Percentiles rank a stretch among this genome's conserved stretches.
These are phyloP conservation scores for Lipomyces kockii DNA, from an alignment of 805 yeast species.

Conservation along the genomic window DNA sequence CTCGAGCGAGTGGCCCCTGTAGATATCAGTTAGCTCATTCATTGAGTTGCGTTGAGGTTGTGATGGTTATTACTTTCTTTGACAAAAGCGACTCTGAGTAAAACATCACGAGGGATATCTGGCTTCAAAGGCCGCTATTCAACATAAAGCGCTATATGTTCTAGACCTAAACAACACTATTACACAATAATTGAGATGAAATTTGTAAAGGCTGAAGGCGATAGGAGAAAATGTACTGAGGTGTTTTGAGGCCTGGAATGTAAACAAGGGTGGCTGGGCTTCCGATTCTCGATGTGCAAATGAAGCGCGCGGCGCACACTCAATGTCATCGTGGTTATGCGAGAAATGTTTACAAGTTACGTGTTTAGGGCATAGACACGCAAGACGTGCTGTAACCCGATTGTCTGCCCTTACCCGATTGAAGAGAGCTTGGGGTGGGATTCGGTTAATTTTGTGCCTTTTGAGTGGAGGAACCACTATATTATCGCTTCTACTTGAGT, in stretches of 20 bases:
- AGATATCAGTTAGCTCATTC: neutral
- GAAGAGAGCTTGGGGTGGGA: neutral
- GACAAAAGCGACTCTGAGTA: slow-evolving; percentile 59
- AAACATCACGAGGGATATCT: slow-evolving; percentile 47
- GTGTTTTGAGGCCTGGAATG: neutral
- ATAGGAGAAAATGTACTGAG: neutral
- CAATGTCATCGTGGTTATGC: slow-evolving; percentile 3
- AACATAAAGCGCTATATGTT: neutral
- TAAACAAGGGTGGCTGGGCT: slow-evolving; percentile 4
- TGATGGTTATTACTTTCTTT: slow-evolving; percentile 44
- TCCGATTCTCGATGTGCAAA: neutral
- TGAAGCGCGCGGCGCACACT: neutral
- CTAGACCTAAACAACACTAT: neutral
- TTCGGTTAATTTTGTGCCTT: neutral
- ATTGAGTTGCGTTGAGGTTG: neutral
- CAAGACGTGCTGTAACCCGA: neutral
- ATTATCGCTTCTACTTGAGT: too few species aligned
- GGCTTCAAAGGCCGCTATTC: neutral
- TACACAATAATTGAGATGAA: neutral
- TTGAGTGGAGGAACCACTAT: too few species aligned
- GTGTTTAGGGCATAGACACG: slow-evolving; percentile 5
- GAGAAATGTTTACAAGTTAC: neutral
- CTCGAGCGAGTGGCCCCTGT: slow-evolving; percentile 84
- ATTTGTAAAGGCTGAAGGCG: too few species aligned
- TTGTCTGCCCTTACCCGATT: neutral